Evolutionary conservation across 495 filamentous ascomycete genomes (phyloP).

Genomic region (Penicillium taxi): DNA sequence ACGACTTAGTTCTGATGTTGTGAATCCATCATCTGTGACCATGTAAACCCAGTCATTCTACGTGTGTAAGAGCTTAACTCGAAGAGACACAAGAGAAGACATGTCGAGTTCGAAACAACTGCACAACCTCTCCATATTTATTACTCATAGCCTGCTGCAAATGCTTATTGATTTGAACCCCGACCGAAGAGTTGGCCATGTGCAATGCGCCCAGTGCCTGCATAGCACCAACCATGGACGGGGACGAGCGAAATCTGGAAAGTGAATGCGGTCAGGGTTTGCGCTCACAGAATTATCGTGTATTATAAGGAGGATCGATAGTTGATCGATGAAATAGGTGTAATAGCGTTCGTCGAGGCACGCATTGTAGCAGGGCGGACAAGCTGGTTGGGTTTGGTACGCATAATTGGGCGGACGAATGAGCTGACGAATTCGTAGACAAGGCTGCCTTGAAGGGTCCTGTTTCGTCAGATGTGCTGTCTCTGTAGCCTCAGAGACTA

Average conservation of each 20-base stretch:
- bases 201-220: slow-evolving; percentile 38
- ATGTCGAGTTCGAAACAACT: slow-evolving; percentile 30
- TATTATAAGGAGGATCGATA: slow-evolving; percentile 32
- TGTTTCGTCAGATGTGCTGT: too few species aligned
- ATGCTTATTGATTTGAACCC: slow-evolving; percentile 27
- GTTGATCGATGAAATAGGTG: slow-evolving; percentile 31
- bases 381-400: slow-evolving; percentile 16
- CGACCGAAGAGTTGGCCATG: slow-evolving; percentile 33
- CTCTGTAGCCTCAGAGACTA: too few species aligned
- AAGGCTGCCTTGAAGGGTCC: too few species aligned
- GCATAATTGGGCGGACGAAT: slow-evolving; percentile 4
- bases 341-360: slow-evolving; percentile 29
- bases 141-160: slow-evolving; percentile 36
- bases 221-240: slow-evolving; percentile 36
- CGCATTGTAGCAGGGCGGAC: too few species aligned
- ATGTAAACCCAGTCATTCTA: not conserved
- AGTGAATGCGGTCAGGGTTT: slow-evolving; percentile 32
- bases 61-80: slow-evolving; percentile 22
- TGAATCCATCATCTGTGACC: slow-evolving; percentile 39
- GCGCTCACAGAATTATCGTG: slow-evolving; percentile 30
- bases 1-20: slow-evolving; percentile 36
- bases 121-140: slow-evolving; percentile 35
- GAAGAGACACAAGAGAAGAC: slow-evolving; percentile 33
- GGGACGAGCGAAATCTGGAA: slow-evolving; percentile 31
- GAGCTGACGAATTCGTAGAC: too few species aligned